Percentiles rank a stretch among this genome's conserved stretches.
These are phyloP conservation scores for Candida coleopterorum DNA, from an alignment of 805 yeast species.

Conservation along the genomic window DNA sequence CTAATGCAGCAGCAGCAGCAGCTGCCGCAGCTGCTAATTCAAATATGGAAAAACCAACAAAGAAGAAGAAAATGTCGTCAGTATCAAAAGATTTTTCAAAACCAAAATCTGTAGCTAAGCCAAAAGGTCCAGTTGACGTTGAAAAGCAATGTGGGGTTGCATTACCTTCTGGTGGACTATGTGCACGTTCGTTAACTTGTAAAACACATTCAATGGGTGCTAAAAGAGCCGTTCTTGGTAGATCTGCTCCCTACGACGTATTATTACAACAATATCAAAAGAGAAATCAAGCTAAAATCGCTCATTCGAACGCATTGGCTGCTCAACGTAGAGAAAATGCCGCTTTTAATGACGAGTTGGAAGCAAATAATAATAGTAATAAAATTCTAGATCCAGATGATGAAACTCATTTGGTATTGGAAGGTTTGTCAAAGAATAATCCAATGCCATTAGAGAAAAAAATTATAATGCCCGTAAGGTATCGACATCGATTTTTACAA, in stretches of 20 bases:
- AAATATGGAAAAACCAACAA: neutral
- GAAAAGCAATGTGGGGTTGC: conserved; percentile 96
- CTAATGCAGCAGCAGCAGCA: conserved; percentile 43
- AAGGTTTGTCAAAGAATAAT: conserved; percentile 76
- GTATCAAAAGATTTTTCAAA: conserved; percentile 22
- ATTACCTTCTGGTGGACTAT: conserved; percentile 87
- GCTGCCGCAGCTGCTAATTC: conserved; percentile 25
- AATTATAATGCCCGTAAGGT: conserved; percentile 62
- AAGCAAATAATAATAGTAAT: conserved; percentile 25
- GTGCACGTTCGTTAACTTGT: conserved; percentile 95
- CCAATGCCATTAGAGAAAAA: conserved; percentile 83
- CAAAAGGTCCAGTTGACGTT: conserved; percentile 83
- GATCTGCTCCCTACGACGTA: conserved; percentile 89
- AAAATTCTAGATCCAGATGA: conserved; percentile 77
- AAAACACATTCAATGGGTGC: conserved; percentile 99
- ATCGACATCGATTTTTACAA: conserved; percentile 70
- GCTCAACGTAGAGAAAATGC: conserved; percentile 71
- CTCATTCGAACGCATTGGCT: conserved; percentile 75
- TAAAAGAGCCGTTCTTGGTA: conserved; percentile 88
- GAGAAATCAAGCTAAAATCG: conserved; percentile 85
- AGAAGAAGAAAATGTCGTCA: conserved; percentile 15
- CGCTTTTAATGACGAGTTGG: conserved; percentile 25
- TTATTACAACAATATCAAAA: conserved; percentile 86
- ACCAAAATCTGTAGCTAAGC: conserved; percentile 45
- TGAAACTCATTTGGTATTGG: conserved; percentile 86